Base-by-base conservation (phyloP, 2,329 filamentous ascomycete genomes). In the Tolypocladium tropicale region DNA sequence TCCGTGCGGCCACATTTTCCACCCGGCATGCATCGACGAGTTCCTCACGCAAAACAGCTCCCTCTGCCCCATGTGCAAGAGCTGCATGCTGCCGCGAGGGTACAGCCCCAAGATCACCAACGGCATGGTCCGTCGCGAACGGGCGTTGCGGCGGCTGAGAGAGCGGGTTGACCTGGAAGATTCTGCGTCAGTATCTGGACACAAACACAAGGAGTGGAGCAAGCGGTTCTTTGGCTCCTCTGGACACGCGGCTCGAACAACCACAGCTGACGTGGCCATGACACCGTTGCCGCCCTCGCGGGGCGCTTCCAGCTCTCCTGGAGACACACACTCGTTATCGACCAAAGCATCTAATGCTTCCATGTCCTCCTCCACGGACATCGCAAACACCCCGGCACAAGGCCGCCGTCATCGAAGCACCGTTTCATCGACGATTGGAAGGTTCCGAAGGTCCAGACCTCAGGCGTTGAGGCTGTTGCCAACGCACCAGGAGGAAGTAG, bases 1-100 rank as follows among this genome's bases (percentile, higher is more conserved):
- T 3, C 84, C 90, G 0, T 99, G 94, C 64, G 85, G 88, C 0
- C 94, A 99, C 68, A 93, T 97, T 56, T 99, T 92, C 70, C 93
- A 99, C 62, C 87, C 89, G 0, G 86, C 89, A 61, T 99, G 94
- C 66, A 92, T 97, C 60, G 92, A 97, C 66, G 81, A 85, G 25
- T 96, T 94, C 64, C 76, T 97, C 14, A 78, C 80, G 48, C 79
- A 84, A 55, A 86, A 87, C 66, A 95, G 89, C 67, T 95, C 89
- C 21, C 78, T 96, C 2, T 99, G 94, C 65, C 93, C 94, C 0
- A 77, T 95, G 63, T 99, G 94, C 76, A 96, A 96, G 69, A 82
- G 86, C 58, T 89, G 82, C 53, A 89, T 92, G 64, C 73, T 96
- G 1, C 91, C 92, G 7, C 64, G 68, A 63, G 74, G 89, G 0